These are phyloP conservation scores for Magnaporthales sp. DNA, from an alignment of 2,329 filamentous ascomycete species.

Conservation along the genomic window DNA sequence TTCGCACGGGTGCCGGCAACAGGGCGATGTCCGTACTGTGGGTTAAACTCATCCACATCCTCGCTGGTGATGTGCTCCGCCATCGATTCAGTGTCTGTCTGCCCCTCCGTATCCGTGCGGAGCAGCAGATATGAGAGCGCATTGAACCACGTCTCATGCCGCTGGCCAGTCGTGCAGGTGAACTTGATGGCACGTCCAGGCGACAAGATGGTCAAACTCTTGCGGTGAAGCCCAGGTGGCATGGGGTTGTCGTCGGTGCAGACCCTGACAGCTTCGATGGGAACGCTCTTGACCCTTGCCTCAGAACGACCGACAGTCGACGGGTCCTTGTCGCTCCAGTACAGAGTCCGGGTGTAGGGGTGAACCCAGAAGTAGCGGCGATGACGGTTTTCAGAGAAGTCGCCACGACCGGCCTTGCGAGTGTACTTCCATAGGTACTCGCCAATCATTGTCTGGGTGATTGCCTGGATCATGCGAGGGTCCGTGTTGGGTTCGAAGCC, in stretches of 20 bases:
- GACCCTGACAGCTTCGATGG: slow-evolving; percentile 86
- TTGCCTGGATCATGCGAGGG: slow-evolving; percentile 96
- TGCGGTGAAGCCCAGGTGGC: slow-evolving; percentile 87
- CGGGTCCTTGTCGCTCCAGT: slow-evolving; percentile 92
- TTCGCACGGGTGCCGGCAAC: slow-evolving; percentile 12
- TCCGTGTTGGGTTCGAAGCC: slow-evolving; percentile 70
- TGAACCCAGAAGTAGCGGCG: slow-evolving; percentile 98
- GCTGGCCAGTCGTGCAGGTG: slow-evolving; percentile 84
- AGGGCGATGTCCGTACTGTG: slow-evolving; percentile 29
- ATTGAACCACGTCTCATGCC: slow-evolving; percentile 98
- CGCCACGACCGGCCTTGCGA: slow-evolving; percentile 80
- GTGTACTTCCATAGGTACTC: slow-evolving; percentile 99
- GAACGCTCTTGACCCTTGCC: slow-evolving; percentile 76
- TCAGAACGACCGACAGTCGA: slow-evolving; percentile 66
- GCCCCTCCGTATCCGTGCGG: slow-evolving; percentile 59
- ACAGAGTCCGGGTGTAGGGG: slow-evolving; percentile 89
- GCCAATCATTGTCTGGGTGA: slow-evolving; percentile 99
- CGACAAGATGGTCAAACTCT: slow-evolving; percentile 84
- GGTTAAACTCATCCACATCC: slow-evolving; percentile 76
- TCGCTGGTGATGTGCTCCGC: slow-evolving; percentile 44
- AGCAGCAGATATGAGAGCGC: slow-evolving; percentile 87
- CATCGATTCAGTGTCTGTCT: slow-evolving; percentile 48
- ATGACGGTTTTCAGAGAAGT: slow-evolving; percentile 83
- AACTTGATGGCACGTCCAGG: slow-evolving; percentile 87
- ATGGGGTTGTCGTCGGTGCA: slow-evolving; percentile 92